Evolutionary conservation across 495 filamentous ascomycete species (phyloP), one percentile per base, ranked within the genome.

Genomic region (Penicillium lividum): DNA sequence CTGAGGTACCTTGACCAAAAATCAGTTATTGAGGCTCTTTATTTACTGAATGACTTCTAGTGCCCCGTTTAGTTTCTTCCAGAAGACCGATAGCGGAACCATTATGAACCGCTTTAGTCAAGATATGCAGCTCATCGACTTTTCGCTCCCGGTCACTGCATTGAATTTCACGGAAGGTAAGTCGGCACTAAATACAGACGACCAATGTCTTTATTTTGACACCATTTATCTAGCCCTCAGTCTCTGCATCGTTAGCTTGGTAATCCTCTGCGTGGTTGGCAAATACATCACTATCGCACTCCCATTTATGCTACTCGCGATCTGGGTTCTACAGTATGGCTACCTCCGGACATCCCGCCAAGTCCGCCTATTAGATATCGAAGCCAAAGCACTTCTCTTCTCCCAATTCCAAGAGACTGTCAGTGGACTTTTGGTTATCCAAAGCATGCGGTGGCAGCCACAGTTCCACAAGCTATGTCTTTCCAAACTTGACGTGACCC

Each of bases 371-470:
- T 31, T 51, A 15, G 25, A 5, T 15, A 51, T 51, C 30, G 49
- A 38, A 13, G 49, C 49, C 3, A 51, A 51, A 9, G 16, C 49
- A 10, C 18, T 51, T 8, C 49, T 31, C 3, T 36, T 10, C 30
- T 36, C 16, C 7, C 36, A 27, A 13, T 25, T 51, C 15, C n/a
- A 36, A 31, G 49, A 51, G 3, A 51, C 83, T 0, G 73, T 91
- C 6, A 77, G 78, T 0, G 90, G 90, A 8, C 76, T 89, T 3
- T 68, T 80, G 25, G 89, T 84, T 8, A 88, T 93, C 51, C 83
- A 87, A 7, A 84, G 85, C 0, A 91, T 87, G 61, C 80, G 79
- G 48, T 89, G 88, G 75, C 63, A 77, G 0, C 7, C 36, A 5
- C 18, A 29, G 18, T 47, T 64, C 80, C 36, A 4, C 5, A 1